These are phyloP conservation scores for Kazachstania kunashirensis DNA, from an alignment of 805 yeast genomes.

Conservation along the genomic window DNA sequence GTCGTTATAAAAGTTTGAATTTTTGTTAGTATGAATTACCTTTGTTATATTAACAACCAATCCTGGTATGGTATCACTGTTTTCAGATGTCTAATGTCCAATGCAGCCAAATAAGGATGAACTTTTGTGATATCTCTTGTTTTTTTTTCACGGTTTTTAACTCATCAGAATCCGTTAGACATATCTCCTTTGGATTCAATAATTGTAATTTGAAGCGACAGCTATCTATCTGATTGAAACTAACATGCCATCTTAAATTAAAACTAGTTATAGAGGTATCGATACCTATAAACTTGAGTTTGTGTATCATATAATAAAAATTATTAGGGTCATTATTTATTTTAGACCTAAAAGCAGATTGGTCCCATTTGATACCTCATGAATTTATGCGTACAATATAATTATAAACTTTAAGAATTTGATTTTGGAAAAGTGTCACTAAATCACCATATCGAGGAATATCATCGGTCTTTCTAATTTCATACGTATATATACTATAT, in stretches of 20 bases:
- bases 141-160: conserved; percentile 4
- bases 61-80: conserved; percentile 7
- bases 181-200: conserved; percentile 4
- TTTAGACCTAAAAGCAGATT: conserved; percentile 4
- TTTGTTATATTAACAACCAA: conserved; percentile 6
- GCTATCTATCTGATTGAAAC: conserved; percentile 3
- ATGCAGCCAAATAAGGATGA: conserved; percentile 2
- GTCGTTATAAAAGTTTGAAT: too few species aligned
- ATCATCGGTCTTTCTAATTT: conserved; percentile 3
- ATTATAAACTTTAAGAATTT: conserved; percentile 6
- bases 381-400: conserved; percentile 10
- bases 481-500: conserved; percentile 7
- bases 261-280: conserved; percentile 6
- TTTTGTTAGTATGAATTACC: too few species aligned
- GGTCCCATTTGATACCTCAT: conserved; percentile 1
- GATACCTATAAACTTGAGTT: conserved; percentile 7
- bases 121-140: conserved; percentile 1
- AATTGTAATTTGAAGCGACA: conserved; percentile 10
- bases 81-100: conserved; percentile 9
- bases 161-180: conserved; percentile 4
- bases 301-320: conserved; percentile 3
- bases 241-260: conserved; percentile 11
- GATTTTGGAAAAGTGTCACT: conserved; percentile 5
- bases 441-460: conserved; percentile 10
- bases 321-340: conserved; percentile 1